Base-by-base conservation (phyloP, 345 rosid species). In the Cardamine occulta region DNA sequence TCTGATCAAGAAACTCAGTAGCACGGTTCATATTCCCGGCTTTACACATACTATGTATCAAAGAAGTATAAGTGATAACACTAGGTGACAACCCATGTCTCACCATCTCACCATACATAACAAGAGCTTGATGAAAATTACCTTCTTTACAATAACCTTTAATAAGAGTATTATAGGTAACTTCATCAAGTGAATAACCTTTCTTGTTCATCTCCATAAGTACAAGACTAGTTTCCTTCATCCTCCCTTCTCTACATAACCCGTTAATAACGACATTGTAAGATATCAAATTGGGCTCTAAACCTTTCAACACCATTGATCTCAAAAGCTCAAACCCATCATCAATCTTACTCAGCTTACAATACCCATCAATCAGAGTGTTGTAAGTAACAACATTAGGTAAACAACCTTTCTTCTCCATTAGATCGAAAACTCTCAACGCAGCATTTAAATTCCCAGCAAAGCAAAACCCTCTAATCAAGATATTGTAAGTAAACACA, bases 331-430 rank as follows among this genome's bases (percentile, higher is more conserved):
- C 72, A 56, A 82, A 78, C 0, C 88, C 93, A 47, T 86, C 88
- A 79, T 88, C 91, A 7, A 89, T 81, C 80, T 73, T 86, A 74
- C 78, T 73, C 57, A 77, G 51, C 84, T 87, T 91, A 70, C 97
- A 88, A 47, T 85, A 80, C 14, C 84, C 92, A 74, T 91, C 88
- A 8, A 93, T 89, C 75, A 93, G 63, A 0, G 96, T 93, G 73
- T 91, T 91, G 83, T 85, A 88, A 0, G 98, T 89, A 74, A 93
- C 97, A 82, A 91, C 96, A 82, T 93, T 91, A 3, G 93, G 91
- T 72, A 87, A 69, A 76, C 97, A 88, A 7, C 87, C 88, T 15
- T 80, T 81, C 69, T 45, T 80, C 82, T 93, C 93, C 98, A 93
- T 93, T 35, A 70, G 75, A 56, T 40, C 32, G 29, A 93, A 85